phyloP scores from a whole-genome alignment of 257 asterid species.

The Ligustrum vulgare region DNA sequence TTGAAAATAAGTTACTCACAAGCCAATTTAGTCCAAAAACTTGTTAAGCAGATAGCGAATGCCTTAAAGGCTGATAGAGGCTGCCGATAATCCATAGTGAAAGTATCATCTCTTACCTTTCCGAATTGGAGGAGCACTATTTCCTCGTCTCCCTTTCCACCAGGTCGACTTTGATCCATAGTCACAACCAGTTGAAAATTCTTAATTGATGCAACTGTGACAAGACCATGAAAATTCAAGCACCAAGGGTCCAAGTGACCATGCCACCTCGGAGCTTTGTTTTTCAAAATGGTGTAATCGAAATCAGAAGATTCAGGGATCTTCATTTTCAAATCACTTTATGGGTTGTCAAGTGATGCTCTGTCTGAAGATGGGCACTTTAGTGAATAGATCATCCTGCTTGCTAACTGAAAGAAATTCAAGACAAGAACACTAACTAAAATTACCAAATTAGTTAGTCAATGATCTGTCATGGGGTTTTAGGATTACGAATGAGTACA shows the following conservation, averaged over 20 bases:
- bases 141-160: slow-evolving; percentile 77
- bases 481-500: slow-evolving; percentile 61
- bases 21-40: too few relatives aligned
- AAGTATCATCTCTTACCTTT: slow-evolving; percentile 63
- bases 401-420: slow-evolving; percentile 21
- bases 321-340: slow-evolving; percentile 33
- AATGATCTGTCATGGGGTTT: slow-evolving; percentile 66
- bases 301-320: slow-evolving; percentile 24
- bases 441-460: slow-evolving; percentile 62
- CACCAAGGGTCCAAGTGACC: slow-evolving; percentile 96
- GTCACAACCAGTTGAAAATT: slow-evolving; percentile 82
- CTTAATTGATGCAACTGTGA: slow-evolving; percentile 89
- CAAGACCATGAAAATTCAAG: slow-evolving; percentile 92
- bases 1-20: neutral
- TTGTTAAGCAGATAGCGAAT: too few relatives aligned
- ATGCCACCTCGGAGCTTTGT: slow-evolving; percentile 94
- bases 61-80: too few relatives aligned
- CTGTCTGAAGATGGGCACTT: slow-evolving; percentile 42
- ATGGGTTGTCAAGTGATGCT: slow-evolving; percentile 22
- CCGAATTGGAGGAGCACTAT: slow-evolving; percentile 89
- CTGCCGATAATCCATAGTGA: too few relatives aligned
- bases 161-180: slow-evolving; percentile 71
- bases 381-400: slow-evolving; percentile 77
- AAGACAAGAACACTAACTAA: slow-evolving; percentile 16
- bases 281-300: slow-evolving; percentile 54